Base-by-base conservation (phyloP, 106 monocot genomes). In the Platanthera guangdongensis region DNA sequence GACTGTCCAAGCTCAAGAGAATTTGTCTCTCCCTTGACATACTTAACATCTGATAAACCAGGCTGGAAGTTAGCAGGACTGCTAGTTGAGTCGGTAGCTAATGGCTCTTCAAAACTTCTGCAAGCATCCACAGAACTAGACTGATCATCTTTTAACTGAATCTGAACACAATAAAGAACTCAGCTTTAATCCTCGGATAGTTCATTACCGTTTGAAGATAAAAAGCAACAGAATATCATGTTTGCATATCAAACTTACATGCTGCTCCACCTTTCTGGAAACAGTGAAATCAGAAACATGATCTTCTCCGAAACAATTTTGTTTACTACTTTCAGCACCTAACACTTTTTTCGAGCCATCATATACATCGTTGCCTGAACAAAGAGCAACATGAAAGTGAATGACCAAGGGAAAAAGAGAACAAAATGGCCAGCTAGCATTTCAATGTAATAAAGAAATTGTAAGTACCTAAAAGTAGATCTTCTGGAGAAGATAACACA, bases 11-110 rank as follows among this genome's bases (percentile, higher is more conserved):
- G 16, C 51, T 32, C 52, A 77, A 19, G 10, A 51, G 82, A 48
- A 19, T 73, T 19, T 52, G 52, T 19, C 19, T 70, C 77, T 16
- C 78, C 47, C 30, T 78, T 79, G 1, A 65, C 19, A 76, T 82
- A 67, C 30, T 78, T 72, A 78, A 32, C 16, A 52, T 32, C 47
- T 52, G 78, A 80, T 65, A n/a, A 53, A 53, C n/a, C 71, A 4
- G 54, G 7, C 39, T 53, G 72, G 16, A 18, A 13, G 39, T 49
- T n/a, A 18, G 75, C 18, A 8, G 25, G 4, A 54, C 39, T 28
- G 2, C 18, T 51, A 7, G 19, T 7, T 30, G 81, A 67, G 55
- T 28, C 73, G 30, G 60, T 70, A 64, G 81, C 39, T 47, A 74
- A 72, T 52, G 78, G 48, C 53, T 75, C 74, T 48, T 11, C 75